phyloP scores from a whole-genome alignment of 2,329 filamentous ascomycete species.

The Penicillium psychrosexuale region DNA sequence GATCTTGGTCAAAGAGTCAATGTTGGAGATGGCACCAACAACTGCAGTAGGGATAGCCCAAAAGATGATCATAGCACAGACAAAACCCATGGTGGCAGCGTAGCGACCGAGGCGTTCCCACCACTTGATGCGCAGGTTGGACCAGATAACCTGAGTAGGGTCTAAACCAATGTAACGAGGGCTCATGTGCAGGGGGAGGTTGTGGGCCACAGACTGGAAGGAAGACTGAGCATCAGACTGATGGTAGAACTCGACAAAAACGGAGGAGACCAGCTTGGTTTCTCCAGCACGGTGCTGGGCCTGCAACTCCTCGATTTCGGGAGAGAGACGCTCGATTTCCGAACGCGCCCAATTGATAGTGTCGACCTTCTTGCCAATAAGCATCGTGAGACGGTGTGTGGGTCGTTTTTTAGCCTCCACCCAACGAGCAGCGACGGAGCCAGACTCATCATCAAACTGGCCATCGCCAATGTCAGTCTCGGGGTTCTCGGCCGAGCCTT shows the following conservation, averaged over 20 bases:
- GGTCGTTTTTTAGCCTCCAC: conserved; percentile 70
- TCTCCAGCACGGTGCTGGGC: conserved; percentile 63
- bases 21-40: conserved; percentile 82
- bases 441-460: conserved; percentile 63
- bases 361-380: conserved; percentile 86
- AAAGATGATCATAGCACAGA: conserved; percentile 78
- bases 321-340: conserved; percentile 72
- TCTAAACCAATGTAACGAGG: conserved; percentile 80
- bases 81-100: conserved; percentile 66
- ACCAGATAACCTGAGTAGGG: conserved; percentile 82
- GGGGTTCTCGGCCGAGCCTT: conserved; percentile 39
- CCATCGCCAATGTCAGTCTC: conserved; percentile 44
- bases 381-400: conserved; percentile 66
- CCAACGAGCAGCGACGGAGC: conserved; percentile 70
- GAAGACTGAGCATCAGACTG: conserved; percentile 83
- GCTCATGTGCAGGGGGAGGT: conserved; percentile 81
- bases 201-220: conserved; percentile 81
- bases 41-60: conserved; percentile 75
- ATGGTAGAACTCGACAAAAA: conserved; percentile 85
- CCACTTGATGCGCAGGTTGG: conserved; percentile 77
- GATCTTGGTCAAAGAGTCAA: conserved; percentile 62
- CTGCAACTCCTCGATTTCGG: conserved; percentile 67
- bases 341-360: conserved; percentile 85
- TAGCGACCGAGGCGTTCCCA: conserved; percentile 76
- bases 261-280: conserved; percentile 65